Conservation (phyloP, 257 asterid species). For the Solanum pennellii region DNA sequence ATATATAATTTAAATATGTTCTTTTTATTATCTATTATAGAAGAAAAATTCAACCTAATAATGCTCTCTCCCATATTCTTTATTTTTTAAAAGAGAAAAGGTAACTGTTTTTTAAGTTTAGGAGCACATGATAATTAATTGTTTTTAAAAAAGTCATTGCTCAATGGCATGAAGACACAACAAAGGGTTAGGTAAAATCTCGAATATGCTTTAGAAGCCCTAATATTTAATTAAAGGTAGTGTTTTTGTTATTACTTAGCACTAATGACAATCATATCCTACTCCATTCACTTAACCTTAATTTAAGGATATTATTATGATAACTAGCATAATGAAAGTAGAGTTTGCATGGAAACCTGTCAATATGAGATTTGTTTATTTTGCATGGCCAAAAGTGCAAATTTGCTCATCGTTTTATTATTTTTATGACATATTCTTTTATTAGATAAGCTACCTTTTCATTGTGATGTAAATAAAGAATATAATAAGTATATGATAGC, state of each 20-base stretch:
- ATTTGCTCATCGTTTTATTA: not conserved
- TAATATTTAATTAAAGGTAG: not conserved
- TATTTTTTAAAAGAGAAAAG: not conserved
- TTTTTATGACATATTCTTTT: not conserved
- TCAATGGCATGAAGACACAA: not conserved
- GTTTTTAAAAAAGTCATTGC: not conserved
- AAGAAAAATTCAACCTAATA: not conserved
- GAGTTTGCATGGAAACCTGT: constrained; percentile 3
- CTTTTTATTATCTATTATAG: not conserved
- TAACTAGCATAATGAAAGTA: not conserved
- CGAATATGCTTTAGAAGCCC: constrained; percentile 7
- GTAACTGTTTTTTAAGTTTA: not conserved
- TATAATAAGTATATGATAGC: not conserved
- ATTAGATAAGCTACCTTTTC: not conserved
- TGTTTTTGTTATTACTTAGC: not conserved
- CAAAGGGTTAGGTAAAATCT: not conserved
- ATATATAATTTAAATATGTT: not conserved
- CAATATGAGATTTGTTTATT: not conserved
- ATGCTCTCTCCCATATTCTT: not conserved
- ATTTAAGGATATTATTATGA: not conserved
- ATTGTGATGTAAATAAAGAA: not conserved
- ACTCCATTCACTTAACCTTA: not conserved
- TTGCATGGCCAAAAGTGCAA: not conserved
- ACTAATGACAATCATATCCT: not conserved
- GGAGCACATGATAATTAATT: not conserved